Evolutionary conservation across 73 alveolate genomes (phyloP).

Genomic region (Tetrahymena malaccensis): DNA sequence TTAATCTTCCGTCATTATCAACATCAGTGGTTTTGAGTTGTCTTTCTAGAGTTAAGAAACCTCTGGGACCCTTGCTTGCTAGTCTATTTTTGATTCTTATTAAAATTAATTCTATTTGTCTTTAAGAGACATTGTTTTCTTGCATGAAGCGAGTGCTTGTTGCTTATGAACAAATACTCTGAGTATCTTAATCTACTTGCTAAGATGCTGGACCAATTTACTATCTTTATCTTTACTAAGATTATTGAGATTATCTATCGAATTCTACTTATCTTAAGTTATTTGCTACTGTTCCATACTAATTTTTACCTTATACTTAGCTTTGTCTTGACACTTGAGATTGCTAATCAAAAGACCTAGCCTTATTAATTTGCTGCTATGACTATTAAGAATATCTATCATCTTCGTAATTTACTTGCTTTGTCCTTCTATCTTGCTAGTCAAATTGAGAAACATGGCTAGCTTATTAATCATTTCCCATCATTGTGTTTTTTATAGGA

Average conservation of each 20-base stretch:
- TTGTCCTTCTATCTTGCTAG: neutral
- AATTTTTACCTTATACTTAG: neutral
- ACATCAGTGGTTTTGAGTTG: slow-evolving; percentile 74
- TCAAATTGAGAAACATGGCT: neutral
- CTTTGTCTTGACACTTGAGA: neutral
- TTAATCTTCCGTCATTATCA: slow-evolving; percentile 58
- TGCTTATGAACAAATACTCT: neutral
- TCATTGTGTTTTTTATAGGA: neutral
- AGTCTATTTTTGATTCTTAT: slow-evolving; percentile 66
- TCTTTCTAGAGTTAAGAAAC: slow-evolving; percentile 77
- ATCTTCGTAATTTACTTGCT: neutral
- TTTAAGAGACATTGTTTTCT: slow-evolving; percentile 1
- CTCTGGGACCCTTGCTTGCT: slow-evolving; percentile 85
- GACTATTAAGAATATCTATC: neutral
- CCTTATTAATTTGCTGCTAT: neutral
- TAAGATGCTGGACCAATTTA: neutral
- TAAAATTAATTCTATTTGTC: slow-evolving; percentile 28
- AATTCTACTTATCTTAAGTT: neutral
- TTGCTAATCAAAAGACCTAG: neutral
- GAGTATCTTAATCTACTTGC: neutral
- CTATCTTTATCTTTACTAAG: neutral
- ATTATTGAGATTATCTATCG: neutral
- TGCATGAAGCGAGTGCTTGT: neutral
- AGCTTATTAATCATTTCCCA: neutral
- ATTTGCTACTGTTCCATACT: neutral